These are phyloP conservation scores for Periconia macrospinosa DNA, from an alignment of 2,329 filamentous ascomycete genomes.

Conservation along the genomic window DNA sequence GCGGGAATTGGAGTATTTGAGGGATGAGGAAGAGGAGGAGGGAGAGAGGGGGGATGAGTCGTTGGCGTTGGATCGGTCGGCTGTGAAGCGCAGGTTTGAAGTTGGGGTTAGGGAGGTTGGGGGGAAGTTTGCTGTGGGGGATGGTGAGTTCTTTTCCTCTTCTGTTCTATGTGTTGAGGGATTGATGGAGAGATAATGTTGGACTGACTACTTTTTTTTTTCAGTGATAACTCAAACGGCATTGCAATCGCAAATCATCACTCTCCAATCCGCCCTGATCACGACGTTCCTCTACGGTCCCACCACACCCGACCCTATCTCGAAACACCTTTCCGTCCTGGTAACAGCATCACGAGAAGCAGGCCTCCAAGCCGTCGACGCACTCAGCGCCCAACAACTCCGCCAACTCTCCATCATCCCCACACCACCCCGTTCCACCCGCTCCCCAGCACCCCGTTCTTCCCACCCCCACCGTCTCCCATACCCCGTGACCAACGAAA, in stretches of 20 bases:
- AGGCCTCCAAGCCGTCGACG: constrained; percentile 30
- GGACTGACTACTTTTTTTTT: not conserved
- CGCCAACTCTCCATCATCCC: constrained; percentile 23
- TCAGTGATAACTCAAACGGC: constrained; percentile 34
- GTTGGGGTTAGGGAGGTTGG: constrained; percentile 33
- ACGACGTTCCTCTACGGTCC: constrained; percentile 40
- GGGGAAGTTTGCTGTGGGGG: constrained; percentile 32
- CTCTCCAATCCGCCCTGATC: constrained; percentile 34
- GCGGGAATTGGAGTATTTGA: constrained; percentile 27
- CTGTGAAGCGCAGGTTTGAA: constrained; percentile 33
- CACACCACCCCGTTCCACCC: constrained; percentile 17
- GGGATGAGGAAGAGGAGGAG: constrained; percentile 31
- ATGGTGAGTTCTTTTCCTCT: constrained; percentile 29
- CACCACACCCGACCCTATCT: constrained; percentile 33
- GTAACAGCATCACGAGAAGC: constrained; percentile 34
- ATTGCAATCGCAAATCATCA: constrained; percentile 40
- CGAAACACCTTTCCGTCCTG: constrained; percentile 33
- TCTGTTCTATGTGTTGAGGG: not conserved
- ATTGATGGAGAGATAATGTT: too few relatives aligned
- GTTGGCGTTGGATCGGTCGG: constrained; percentile 35
- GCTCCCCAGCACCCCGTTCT: constrained; percentile 12
- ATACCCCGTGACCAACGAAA: constrained; percentile 14
- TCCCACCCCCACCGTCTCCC: constrained; percentile 10
- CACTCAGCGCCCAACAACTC: constrained; percentile 27
- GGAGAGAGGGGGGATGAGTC: constrained; percentile 26